Percentiles rank a stretch among this genome's conserved stretches.
phyloP scores from a whole-genome alignment of 148 eudicot species.

The Nepenthes mirabilis region DNA sequence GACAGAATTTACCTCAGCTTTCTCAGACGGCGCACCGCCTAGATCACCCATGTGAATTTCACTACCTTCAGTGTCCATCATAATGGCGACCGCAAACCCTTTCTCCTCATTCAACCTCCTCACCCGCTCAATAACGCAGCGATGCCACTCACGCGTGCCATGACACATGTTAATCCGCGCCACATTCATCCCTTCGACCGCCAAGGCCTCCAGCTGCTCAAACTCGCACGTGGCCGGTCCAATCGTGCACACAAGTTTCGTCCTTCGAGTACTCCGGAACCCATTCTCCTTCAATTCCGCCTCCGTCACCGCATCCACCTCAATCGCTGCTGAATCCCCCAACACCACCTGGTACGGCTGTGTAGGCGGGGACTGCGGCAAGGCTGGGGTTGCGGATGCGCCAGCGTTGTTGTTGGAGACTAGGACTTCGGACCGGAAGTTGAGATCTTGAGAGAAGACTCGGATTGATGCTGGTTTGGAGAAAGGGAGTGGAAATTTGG shows the following conservation, averaged over 20 bases:
- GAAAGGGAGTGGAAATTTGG: constrained; percentile 6
- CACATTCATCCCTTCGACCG: constrained; percentile 90
- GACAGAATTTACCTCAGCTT: constrained; percentile 56
- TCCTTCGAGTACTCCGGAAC: constrained; percentile 73
- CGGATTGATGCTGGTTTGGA: constrained; percentile 6
- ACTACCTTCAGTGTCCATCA: constrained; percentile 99
- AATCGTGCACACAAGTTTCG: constrained; percentile 71
- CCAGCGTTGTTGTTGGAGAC: constrained; percentile 9
- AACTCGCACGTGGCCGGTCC: constrained; percentile 68
- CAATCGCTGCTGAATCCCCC: constrained; percentile 30
- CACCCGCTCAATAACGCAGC: constrained; percentile 53
- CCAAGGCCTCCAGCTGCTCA: constrained; percentile 77
- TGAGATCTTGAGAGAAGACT: constrained; percentile 3
- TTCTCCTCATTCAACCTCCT: constrained; percentile 79
- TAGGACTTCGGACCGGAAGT: background rate
- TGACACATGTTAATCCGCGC: constrained; percentile 95
- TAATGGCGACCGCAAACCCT: constrained; percentile 85
- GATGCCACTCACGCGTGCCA: constrained; percentile 86
- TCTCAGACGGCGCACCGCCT: constrained; percentile 69
- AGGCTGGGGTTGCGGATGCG: background rate
- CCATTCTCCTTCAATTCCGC: constrained; percentile 91
- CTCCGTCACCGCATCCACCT: constrained; percentile 80
- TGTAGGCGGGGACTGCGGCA: background rate
- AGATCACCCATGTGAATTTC: constrained; percentile 99
- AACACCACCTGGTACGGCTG: background rate